A percentile compares a stretch with the other conserved stretches of the same genome.
Evolutionary conservation across 2,329 filamentous ascomycete genomes (phyloP).

Genomic region (Penicillium sp.): DNA sequence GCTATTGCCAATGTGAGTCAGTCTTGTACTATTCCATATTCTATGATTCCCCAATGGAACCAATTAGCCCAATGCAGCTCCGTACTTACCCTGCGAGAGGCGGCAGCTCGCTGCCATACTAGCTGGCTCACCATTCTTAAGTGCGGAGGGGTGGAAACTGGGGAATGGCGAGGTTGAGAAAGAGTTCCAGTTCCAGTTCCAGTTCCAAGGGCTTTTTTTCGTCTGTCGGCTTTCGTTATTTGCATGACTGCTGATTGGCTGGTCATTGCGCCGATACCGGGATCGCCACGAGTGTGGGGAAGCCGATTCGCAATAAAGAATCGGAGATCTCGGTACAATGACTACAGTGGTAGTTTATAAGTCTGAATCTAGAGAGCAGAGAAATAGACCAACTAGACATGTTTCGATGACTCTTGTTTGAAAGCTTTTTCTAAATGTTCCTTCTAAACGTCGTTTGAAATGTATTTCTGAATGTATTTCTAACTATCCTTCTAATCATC

Average conservation of each 20-base stretch:
- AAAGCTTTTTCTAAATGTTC: too few relatives aligned
- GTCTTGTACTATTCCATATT: neutral
- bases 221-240: slow-evolving; percentile 30
- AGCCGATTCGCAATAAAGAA: neutral
- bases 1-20: slow-evolving; percentile 30
- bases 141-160: slow-evolving; percentile 23
- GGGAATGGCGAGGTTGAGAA: slow-evolving; percentile 25
- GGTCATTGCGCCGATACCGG: slow-evolving; percentile 31
- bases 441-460: too few relatives aligned
- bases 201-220: slow-evolving; percentile 24
- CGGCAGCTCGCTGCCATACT: slow-evolving; percentile 47
- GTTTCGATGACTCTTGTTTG: too few relatives aligned
- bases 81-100: slow-evolving; percentile 45
- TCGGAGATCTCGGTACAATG: too few relatives aligned
- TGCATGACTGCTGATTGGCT: slow-evolving; percentile 31
- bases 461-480: too few relatives aligned
- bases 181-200: too few relatives aligned
- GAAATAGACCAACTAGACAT: too few relatives aligned
- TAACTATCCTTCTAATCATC: too few relatives aligned
- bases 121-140: slow-evolving; percentile 48
- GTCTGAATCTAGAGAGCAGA: too few relatives aligned
- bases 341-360: too few relatives aligned
- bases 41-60: neutral
- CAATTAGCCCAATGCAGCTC: neutral
- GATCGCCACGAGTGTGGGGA: slow-evolving; percentile 17